These are phyloP conservation scores for Colletotrichum theobromicola DNA, from an alignment of 2,329 filamentous ascomycete species.

Conservation along the genomic window DNA sequence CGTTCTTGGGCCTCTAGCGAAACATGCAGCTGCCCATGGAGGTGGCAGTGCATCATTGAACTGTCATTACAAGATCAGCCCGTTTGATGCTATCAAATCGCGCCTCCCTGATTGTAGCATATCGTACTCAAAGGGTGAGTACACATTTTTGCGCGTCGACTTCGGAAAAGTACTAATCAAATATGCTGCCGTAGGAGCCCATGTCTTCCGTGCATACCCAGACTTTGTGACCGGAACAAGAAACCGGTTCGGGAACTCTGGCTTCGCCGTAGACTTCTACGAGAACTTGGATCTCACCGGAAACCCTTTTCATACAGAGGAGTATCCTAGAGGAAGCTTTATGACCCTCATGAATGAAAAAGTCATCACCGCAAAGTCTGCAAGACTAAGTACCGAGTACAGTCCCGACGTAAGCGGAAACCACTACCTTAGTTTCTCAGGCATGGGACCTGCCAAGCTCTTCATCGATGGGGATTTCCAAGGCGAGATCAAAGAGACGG, in stretches of 20 bases:
- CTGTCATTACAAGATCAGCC: neutral
- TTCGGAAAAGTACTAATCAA: neutral
- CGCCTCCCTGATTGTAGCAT: neutral
- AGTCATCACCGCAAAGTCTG: neutral
- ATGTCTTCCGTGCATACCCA: neutral
- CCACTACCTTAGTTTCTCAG: conserved; percentile 34
- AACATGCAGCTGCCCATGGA: conserved; percentile 59
- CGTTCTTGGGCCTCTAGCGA: conserved; percentile 26
- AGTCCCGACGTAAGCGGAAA: conserved; percentile 23
- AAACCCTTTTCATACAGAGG: neutral
- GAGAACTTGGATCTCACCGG: neutral
- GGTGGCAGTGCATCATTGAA: conserved; percentile 67
- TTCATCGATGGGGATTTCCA: conserved; percentile 66
- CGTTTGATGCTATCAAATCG: neutral
- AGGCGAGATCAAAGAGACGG: conserved; percentile 41
- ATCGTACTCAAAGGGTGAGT: neutral
- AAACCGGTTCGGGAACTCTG: conserved; percentile 27
- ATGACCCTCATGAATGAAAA: neutral
- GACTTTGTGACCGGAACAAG: neutral
- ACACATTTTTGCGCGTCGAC: accelerated
- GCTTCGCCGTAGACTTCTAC: conserved; percentile 21
- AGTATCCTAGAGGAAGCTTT: neutral
- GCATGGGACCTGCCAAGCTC: conserved; percentile 63
- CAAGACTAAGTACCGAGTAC: neutral
- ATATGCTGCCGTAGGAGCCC: neutral